Evolutionary conservation across 345 rosid genomes (phyloP).

Genomic region (Populus ilicifolia): DNA sequence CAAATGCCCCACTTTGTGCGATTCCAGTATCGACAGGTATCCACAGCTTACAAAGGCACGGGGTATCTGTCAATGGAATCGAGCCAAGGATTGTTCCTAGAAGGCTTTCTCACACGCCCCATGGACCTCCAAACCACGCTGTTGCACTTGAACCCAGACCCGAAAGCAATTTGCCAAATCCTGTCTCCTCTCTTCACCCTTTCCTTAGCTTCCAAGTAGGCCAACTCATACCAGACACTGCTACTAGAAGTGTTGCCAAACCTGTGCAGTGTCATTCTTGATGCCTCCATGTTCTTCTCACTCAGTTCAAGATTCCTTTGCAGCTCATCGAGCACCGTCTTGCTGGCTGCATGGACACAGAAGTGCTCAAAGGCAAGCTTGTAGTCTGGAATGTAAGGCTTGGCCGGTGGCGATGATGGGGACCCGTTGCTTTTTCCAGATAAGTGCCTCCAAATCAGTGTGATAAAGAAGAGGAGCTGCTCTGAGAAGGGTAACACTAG

Average conservation of each 20-base stretch:
- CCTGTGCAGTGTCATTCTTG: constrained; percentile 79
- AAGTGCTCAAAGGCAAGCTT: constrained; percentile 94
- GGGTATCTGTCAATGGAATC: constrained; percentile 68
- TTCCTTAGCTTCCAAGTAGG: constrained; percentile 86
- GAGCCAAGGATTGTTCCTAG: constrained; percentile 68
- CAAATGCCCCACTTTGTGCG: not conserved
- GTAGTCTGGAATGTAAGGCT: constrained; percentile 93
- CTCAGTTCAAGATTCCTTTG: constrained; percentile 79
- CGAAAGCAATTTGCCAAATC: constrained; percentile 86
- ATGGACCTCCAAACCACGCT: constrained; percentile 80
- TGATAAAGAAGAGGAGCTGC: constrained; percentile 76
- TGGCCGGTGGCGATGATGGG: constrained; percentile 29
- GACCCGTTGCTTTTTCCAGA: constrained; percentile 18
- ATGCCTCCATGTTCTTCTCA: constrained; percentile 73
- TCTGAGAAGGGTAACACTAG: constrained; percentile 91
- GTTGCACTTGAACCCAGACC: constrained; percentile 94
- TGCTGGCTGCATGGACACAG: constrained; percentile 87
- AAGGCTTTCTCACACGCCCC: constrained; percentile 61
- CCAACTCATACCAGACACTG: constrained; percentile 86
- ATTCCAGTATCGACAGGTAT: not conserved
- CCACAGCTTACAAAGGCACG: constrained; percentile 1
- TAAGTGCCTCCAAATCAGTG: constrained; percentile 50
- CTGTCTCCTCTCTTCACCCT: constrained; percentile 69
- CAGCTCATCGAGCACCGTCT: constrained; percentile 73
- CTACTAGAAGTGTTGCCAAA: constrained; percentile 94